Percentiles rank a stretch among this genome's conserved stretches.
These are phyloP conservation scores for Eucalyptus microcorys DNA, from an alignment of 345 rosid genomes.

Conservation along the genomic window DNA sequence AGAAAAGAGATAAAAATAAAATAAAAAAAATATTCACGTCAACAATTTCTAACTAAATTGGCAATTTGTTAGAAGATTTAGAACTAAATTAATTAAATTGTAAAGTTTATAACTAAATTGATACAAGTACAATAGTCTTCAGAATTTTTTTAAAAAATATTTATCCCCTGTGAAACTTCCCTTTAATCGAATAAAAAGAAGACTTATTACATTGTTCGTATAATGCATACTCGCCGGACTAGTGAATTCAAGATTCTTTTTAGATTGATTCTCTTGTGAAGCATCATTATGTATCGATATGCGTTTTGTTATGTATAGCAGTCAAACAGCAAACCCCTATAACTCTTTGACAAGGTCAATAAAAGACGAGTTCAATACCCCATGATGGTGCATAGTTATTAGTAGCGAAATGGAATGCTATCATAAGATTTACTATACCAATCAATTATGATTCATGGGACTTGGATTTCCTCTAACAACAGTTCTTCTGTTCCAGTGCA, in stretches of 20 bases:
- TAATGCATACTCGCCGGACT: neutral
- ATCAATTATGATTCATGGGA: neutral
- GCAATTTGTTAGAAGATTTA: neutral
- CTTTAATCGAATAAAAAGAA: neutral
- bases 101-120: neutral
- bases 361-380: neutral
- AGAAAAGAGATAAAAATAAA: neutral
- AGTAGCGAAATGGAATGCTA: neutral
- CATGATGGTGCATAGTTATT: neutral
- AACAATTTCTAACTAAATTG: no score
- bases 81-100: neutral
- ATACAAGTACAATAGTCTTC: fast-evolving
- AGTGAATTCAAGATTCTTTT: neutral
- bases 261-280: neutral
- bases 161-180: neutral
- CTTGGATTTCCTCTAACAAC: neutral
- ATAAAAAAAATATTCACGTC: neutral
- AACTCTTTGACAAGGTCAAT: neutral
- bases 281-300: neutral
- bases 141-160: neutral
- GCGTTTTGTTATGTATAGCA: neutral
- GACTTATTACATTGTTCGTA: no score
- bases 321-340: neutral
- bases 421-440: neutral
- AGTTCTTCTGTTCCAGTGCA: neutral